Conservation (phyloP, 2,329 filamentous ascomycete species). For the Hypoxylon sp. region DNA sequence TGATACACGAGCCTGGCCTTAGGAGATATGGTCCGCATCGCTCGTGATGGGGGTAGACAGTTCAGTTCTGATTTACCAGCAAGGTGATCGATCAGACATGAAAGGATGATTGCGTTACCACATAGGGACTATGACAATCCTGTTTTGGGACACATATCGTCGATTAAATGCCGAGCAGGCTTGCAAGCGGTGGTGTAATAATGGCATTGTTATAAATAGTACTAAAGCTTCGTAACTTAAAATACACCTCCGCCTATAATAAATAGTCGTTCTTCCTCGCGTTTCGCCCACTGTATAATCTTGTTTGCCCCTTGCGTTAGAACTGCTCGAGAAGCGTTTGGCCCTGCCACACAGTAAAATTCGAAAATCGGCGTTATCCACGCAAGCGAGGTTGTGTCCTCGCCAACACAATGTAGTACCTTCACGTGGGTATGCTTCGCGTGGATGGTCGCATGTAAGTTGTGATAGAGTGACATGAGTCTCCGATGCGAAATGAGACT, state of each 20-base stretch:
- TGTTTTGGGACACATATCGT: no score
- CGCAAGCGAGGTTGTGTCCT: slow-evolving; percentile 82
- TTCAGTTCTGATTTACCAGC: slow-evolving; percentile 57
- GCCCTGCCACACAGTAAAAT: slow-evolving; percentile 92
- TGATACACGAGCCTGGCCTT: slow-evolving; percentile 82
- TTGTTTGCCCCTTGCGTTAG: slow-evolving; percentile 89
- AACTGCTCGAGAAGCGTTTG: slow-evolving; percentile 70
- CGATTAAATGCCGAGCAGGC: not conserved
- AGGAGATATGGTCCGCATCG: slow-evolving; percentile 72
- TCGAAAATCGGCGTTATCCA: slow-evolving; percentile 95
- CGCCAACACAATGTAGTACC: slow-evolving; percentile 81
- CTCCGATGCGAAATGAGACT: slow-evolving; percentile 70
- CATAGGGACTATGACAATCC: not conserved
- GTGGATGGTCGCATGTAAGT: slow-evolving; percentile 87
- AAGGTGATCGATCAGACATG: slow-evolving; percentile 49
- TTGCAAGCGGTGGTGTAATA: not conserved
- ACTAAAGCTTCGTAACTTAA: slow-evolving; percentile 47
- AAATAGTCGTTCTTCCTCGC: slow-evolving; percentile 93
- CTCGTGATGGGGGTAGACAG: slow-evolving; percentile 67
- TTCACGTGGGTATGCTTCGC: slow-evolving; percentile 86
- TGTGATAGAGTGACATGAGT: slow-evolving; percentile 86
- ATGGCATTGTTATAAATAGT: not conserved
- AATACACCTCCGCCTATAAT: slow-evolving; percentile 97
- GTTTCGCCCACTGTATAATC: slow-evolving; percentile 89
- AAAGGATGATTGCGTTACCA: no score